Percentiles rank a stretch among this genome's conserved stretches.
Evolutionary conservation across 2,329 filamentous ascomycete species (phyloP).

Genomic region (Phialophora chinensis): DNA sequence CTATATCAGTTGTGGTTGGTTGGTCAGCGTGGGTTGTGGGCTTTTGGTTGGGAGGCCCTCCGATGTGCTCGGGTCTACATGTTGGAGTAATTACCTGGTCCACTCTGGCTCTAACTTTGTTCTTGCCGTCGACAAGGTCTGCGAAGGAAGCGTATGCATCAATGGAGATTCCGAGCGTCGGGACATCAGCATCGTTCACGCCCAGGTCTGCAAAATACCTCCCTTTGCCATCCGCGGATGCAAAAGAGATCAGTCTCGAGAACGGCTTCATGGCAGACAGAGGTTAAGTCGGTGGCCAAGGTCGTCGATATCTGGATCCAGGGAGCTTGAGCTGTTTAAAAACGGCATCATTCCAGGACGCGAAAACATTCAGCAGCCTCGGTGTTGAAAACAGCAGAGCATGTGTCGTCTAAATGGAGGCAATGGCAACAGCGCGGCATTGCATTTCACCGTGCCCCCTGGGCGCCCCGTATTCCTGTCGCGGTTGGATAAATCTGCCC

Average conservation of each 20-base stretch:
- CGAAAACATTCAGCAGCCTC: no score
- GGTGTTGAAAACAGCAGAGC: no score
- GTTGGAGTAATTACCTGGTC: neutral
- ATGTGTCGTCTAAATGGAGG: no score
- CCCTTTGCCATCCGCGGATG: neutral
- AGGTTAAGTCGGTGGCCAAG: neutral
- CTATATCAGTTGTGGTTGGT: neutral
- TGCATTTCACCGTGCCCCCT: no score
- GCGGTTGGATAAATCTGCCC: no score
- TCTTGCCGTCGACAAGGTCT: neutral
- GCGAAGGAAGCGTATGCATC: slow-evolving; percentile 7
- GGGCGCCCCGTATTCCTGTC: no score
- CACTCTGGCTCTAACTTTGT: neutral
- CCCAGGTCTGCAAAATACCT: slow-evolving; percentile 11
- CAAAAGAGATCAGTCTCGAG: slow-evolving; percentile 8
- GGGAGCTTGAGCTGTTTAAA: neutral
- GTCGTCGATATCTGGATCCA: neutral
- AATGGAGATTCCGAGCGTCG: slow-evolving; percentile 2
- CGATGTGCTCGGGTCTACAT: neutral
- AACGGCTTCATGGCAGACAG: neutral
- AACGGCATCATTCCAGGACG: no score
- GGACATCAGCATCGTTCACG: neutral
- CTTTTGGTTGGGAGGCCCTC: neutral
- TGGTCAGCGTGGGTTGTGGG: neutral
- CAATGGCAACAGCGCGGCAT: no score